Base-by-base conservation (phyloP, 2,329 filamentous ascomycete genomes). In the Alternaria rosae region DNA sequence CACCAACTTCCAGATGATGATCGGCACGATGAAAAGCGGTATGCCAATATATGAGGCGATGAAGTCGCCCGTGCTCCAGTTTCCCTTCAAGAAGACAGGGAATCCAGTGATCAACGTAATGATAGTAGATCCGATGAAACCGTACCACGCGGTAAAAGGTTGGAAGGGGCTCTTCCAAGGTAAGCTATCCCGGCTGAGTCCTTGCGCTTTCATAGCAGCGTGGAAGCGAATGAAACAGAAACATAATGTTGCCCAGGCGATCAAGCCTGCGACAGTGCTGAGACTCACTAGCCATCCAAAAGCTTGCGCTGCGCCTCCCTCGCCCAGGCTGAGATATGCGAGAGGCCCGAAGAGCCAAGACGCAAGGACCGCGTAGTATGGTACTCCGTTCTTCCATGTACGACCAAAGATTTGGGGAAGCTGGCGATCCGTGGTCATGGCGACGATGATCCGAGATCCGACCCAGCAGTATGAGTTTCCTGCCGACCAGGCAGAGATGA, bases 61-160 rank as follows among this genome's bases (percentile, higher is more conserved):
- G 26, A 70, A 71, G 15, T 67, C 62, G 6, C 64, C 57, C 3
- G 66, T 66, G 59, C 86, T 84, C 91, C 90, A 93, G 11, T 85
- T 85, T 3, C 82, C 82, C 0, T 89, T 88, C 35, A 93, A 75
- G 71, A 94, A 94, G 1, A 93, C 90, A 0, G 88, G 85, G 65
- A 92, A 93, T 0, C 91, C 91, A 7, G 89, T 86, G 2, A 93
- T 86, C 63, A 93, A 86, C 85, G 93, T 92, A 61, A 90, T 77
- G 47, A 86, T 85, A 3, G 87, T 90, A 41, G 92, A 84, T 20
- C 88, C 73, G 17, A 85, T 75, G 26, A 86, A 87, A 0, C 81
- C 75, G n/a, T 91, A 80, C 75, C 86, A 93, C 0, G 91, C 89
- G 0, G 86, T 83, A 67, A 88, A 93, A 2, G 92, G 91, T 79